A percentile compares a stretch with the other conserved stretches of the same genome.
Conservation (phyloP, 208 protist genomes). For the Crithidia thermophila region DNA sequence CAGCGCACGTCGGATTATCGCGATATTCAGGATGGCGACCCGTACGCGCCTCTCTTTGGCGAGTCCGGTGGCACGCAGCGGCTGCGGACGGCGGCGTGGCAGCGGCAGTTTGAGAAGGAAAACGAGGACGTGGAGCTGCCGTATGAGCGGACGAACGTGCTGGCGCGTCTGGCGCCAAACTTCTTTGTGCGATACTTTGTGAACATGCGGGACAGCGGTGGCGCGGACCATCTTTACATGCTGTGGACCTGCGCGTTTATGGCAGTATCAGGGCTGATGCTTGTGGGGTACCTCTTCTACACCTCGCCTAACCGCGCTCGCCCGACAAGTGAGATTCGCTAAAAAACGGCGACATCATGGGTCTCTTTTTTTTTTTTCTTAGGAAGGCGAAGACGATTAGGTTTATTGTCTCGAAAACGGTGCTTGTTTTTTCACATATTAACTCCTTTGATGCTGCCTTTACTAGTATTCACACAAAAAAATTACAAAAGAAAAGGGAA, state of each 20-base stretch:
- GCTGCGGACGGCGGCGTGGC: slow-evolving; percentile 80
- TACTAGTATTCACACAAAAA: background rate
- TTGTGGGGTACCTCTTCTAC: slow-evolving; percentile 77
- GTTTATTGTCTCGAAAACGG: too few relatives aligned
- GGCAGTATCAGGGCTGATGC: slow-evolving; percentile 31
- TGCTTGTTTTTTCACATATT: too few relatives aligned
- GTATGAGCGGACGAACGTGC: slow-evolving; percentile 81
- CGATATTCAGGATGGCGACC: slow-evolving; percentile 77
- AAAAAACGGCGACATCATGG: slow-evolving; percentile 1
- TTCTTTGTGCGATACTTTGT: slow-evolving; percentile 89
- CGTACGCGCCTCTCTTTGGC: slow-evolving; percentile 72
- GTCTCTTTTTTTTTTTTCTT: too few relatives aligned
- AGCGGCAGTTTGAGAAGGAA: slow-evolving; percentile 88
- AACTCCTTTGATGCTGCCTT: background rate
- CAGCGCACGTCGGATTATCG: slow-evolving; percentile 60
- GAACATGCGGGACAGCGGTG: slow-evolving; percentile 75
- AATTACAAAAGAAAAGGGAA: background rate
- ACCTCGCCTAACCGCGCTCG: slow-evolving; percentile 62
- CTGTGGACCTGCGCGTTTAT: slow-evolving; percentile 36
- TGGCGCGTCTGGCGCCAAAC: slow-evolving; percentile 76
- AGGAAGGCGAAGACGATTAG: background rate
- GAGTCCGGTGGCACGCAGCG: slow-evolving; percentile 54
- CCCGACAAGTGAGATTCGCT: slow-evolving; percentile 71
- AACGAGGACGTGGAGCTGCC: slow-evolving; percentile 80
- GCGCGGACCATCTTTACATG: slow-evolving; percentile 52